Percentiles rank a stretch among this genome's conserved stretches.
Conservation (phyloP, 306 rosid genomes). For the Coriaria nepalensis region DNA sequence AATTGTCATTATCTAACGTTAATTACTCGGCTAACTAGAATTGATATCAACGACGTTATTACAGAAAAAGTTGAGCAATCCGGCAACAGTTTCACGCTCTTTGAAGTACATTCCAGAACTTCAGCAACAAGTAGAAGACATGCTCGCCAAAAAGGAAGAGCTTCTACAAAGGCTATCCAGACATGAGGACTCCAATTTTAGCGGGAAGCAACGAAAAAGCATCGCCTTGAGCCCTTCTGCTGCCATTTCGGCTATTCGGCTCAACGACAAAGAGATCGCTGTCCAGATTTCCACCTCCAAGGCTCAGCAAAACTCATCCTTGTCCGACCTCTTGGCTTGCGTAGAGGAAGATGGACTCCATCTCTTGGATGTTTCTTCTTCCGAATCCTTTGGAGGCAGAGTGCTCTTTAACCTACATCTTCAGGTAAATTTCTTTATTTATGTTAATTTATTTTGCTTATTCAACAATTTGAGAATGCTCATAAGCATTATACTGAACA, state of each 20-base stretch:
- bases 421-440: slow-evolving; percentile 26
- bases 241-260: slow-evolving; percentile 34
- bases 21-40: too few species aligned
- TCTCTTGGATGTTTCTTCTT: slow-evolving; percentile 47
- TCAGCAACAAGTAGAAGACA: slow-evolving; percentile 36
- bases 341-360: slow-evolving; percentile 38
- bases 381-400: slow-evolving; percentile 39
- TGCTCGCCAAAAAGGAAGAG: slow-evolving; percentile 31
- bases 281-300: slow-evolving; percentile 38
- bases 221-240: slow-evolving; percentile 14
- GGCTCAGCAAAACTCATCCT: slow-evolving; percentile 9
- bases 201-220: slow-evolving; percentile 1
- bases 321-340: slow-evolving; percentile 31
- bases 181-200: slow-evolving; percentile 6
- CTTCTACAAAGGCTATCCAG: slow-evolving; percentile 19
- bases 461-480: too few species aligned
- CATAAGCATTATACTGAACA: too few species aligned
- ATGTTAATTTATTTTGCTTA: too few species aligned
- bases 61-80: slow-evolving; percentile 56
- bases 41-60: too few species aligned
- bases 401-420: slow-evolving; percentile 41
- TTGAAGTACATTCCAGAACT: slow-evolving; percentile 54
- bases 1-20: too few species aligned
- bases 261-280: slow-evolving; percentile 29
- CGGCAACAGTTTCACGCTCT: slow-evolving; percentile 37